These are phyloP conservation scores for Hordeum marinum DNA, from an alignment of 176 grass and related monocot genomes.

Conservation along the genomic window DNA sequence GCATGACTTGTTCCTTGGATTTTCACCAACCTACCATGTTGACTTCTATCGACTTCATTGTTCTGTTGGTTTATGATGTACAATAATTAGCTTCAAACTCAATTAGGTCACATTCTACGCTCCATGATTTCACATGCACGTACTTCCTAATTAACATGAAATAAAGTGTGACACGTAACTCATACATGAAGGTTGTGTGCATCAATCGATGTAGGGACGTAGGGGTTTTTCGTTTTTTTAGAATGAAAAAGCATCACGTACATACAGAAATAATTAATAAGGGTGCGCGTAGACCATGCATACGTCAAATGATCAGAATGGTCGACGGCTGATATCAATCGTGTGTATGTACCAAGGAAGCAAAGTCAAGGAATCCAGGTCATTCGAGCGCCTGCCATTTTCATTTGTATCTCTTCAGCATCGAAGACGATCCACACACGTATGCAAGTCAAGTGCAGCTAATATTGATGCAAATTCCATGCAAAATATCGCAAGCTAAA, in stretches of 20 bases:
- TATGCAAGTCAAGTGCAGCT: no score
- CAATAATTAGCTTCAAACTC: no score
- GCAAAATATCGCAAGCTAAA: neutral
- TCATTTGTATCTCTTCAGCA: no score
- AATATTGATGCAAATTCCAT: neutral
- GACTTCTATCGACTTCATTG: neutral
- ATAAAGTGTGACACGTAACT: neutral
- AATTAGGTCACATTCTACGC: no score
- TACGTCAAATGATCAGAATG: no score
- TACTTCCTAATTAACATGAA: neutral
- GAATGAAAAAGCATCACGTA: no score
- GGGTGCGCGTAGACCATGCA: neutral
- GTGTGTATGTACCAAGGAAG: neutral
- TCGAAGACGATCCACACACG: no score
- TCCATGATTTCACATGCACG: constrained; percentile 30
- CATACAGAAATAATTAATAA: no score
- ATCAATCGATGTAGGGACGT: no score
- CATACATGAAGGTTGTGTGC: neutral
- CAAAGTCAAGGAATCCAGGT: neutral
- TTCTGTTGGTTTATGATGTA: neutral
- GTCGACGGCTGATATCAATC: neutral
- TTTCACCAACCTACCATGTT: neutral
- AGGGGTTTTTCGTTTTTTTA: no score
- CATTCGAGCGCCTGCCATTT: no score
- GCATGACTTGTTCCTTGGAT: neutral